Conservation (phyloP, 768 basidiomycete genomes). For the Agaricus subrufescens region DNA sequence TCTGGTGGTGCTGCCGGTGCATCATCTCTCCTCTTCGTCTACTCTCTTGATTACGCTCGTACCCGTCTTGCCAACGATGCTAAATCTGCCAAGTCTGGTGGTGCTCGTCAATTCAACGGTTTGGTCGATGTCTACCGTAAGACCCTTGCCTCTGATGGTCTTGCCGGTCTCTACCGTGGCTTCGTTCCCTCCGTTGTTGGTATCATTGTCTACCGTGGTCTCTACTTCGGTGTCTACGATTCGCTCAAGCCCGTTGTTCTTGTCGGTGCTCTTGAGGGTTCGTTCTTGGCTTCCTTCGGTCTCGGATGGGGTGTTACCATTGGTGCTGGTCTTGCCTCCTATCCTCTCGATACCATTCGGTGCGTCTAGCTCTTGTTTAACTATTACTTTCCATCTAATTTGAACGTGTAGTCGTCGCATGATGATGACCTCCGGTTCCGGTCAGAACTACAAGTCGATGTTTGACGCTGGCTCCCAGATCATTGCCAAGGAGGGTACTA, state of each 20-base stretch:
- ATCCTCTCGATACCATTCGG: conserved; percentile 91
- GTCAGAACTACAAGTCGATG: conserved; percentile 98
- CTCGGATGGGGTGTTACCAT: conserved; percentile 99
- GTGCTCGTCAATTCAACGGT: conserved; percentile 96
- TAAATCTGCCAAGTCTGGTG: conserved; percentile 91
- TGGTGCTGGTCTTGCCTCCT: conserved; percentile 98
- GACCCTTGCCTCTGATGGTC: conserved; percentile 96
- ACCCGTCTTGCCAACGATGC: conserved; percentile 98
- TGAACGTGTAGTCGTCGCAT: conserved; percentile 84
- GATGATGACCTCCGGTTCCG: conserved; percentile 99
- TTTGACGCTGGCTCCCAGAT: conserved; percentile 95
- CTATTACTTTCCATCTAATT: conserved; percentile 13
- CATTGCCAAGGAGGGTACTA: conserved; percentile 89
- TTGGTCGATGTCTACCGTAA: conserved; percentile 96
- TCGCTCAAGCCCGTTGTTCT: conserved; percentile 97
- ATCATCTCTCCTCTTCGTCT: conserved; percentile 96
- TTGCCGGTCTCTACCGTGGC: conserved; percentile 99
- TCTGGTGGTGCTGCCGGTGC: conserved; percentile 99
- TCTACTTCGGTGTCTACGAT: conserved; percentile 97
- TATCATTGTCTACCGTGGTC: conserved; percentile 99
- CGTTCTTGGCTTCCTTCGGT: conserved; percentile 93
- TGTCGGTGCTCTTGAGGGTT: conserved; percentile 91
- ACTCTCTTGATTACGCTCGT: conserved; percentile 99
- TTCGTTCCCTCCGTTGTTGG: conserved; percentile 99
- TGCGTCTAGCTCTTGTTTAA: conserved; percentile 26